Percentiles rank a stretch among this genome's conserved stretches.
These are phyloP conservation scores for Bipolaris cookei DNA, from an alignment of 2,329 filamentous ascomycete genomes.

Conservation along the genomic window DNA sequence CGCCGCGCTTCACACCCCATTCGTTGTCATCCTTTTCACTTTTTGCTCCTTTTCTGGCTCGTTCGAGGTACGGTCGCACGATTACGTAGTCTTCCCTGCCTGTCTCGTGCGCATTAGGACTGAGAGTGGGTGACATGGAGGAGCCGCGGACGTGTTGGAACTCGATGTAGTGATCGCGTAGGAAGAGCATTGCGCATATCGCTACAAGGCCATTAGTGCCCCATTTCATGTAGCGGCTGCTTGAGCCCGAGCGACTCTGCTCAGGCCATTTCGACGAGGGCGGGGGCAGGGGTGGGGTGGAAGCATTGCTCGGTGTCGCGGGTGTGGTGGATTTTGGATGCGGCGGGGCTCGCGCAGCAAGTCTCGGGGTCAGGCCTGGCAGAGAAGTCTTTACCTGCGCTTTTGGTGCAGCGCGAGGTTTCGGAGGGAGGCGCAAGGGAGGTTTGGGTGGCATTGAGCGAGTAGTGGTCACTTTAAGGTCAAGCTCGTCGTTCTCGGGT, in stretches of 20 bases:
- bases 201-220: conserved; percentile 23
- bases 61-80: conserved; percentile 36
- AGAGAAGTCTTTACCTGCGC: conserved; percentile 4
- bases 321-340: conserved; percentile 5
- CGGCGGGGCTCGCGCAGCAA: conserved; percentile 7
- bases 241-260: conserved; percentile 10
- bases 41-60: not conserved
- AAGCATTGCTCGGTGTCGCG: conserved; percentile 3
- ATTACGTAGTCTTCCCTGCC: conserved; percentile 50
- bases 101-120: conserved; percentile 49
- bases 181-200: conserved; percentile 28
- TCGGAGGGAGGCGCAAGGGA: conserved; percentile 22
- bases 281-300: conserved; percentile 8
- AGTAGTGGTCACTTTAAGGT: not conserved
- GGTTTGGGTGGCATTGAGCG: conserved; percentile 36
- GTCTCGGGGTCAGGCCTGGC: not conserved
- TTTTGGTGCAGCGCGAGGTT: conserved; percentile 8
- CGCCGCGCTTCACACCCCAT: conserved; percentile 49
- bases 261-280: conserved; percentile 16
- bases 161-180: conserved; percentile 52
- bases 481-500: not conserved
- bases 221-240: conserved; percentile 19
- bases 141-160: conserved; percentile 48
- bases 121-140: conserved; percentile 57
- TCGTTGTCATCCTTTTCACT: not conserved